Evolutionary conservation across 495 filamentous ascomycete species (phyloP).

Genomic region (Hypomontagnella submonticulosa): DNA sequence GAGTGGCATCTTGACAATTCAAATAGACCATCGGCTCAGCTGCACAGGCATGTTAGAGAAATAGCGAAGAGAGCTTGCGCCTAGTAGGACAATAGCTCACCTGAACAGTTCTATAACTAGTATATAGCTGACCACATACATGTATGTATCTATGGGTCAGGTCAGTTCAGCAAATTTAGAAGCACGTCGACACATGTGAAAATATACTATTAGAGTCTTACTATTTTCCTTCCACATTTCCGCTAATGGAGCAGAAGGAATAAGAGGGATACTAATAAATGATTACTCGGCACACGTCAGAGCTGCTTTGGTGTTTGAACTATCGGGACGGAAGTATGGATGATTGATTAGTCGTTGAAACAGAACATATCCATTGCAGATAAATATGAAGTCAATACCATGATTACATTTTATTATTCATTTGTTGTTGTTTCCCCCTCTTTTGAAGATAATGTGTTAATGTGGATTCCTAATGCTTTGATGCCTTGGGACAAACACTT

Average conservation of each 20-base stretch:
- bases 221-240: slow-evolving; percentile 8
- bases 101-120: background rate
- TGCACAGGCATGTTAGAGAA: too few relatives aligned
- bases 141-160: slow-evolving; percentile 1
- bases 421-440: background rate
- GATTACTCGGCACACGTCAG: slow-evolving; percentile 31
- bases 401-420: background rate
- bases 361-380: slow-evolving; percentile 7
- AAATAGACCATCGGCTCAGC: too few relatives aligned
- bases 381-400: too few relatives aligned
- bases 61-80: too few relatives aligned
- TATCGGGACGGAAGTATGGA: background rate
- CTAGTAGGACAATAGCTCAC: too few relatives aligned
- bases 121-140: slow-evolving; percentile 12
- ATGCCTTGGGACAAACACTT: too few relatives aligned
- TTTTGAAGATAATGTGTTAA: background rate
- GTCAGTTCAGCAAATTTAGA: slow-evolving; percentile 1
- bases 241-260: slow-evolving; percentile 16
- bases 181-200: background rate
- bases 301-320: slow-evolving; percentile 7
- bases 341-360: slow-evolving; percentile 4
- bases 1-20: background rate
- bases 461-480: too few relatives aligned
- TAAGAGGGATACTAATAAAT: slow-evolving; percentile 6
- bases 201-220: slow-evolving; percentile 5